phyloP scores from a whole-genome alignment of 805 yeast species.

The Starmerella floricola region DNA sequence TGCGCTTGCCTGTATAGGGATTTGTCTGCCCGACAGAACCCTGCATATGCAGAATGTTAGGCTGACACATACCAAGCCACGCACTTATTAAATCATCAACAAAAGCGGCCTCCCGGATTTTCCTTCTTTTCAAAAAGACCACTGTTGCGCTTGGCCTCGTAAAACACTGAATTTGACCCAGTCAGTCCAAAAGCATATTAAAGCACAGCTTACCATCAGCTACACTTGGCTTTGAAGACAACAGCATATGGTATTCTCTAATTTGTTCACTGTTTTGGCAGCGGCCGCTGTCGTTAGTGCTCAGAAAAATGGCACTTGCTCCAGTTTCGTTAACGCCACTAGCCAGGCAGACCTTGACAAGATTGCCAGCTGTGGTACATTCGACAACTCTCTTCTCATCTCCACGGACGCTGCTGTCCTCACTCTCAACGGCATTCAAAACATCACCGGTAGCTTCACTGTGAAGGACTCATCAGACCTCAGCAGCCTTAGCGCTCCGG shows the following conservation, averaged over 20 bases:
- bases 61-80: conserved; percentile 15
- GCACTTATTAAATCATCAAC: conserved; percentile 13
- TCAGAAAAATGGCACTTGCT: conserved; percentile 11
- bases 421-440: conserved; percentile 56
- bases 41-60: conserved; percentile 10
- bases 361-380: conserved; percentile 60
- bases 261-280: conserved; percentile 9
- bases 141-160: too few species aligned
- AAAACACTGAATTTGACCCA: too few species aligned
- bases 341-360: conserved; percentile 67
- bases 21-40: conserved; percentile 5
- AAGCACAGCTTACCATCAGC: too few species aligned
- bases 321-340: conserved; percentile 54
- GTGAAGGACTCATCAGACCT: conserved; percentile 55
- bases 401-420: conserved; percentile 45
- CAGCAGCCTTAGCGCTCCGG: conserved; percentile 61
- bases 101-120: not conserved
- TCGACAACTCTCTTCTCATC: conserved; percentile 68
- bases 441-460: conserved; percentile 62
- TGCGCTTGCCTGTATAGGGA: not conserved
- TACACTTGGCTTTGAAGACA: too few species aligned
- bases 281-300: conserved; percentile 18
- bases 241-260: not conserved
- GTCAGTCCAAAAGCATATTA: too few species aligned
- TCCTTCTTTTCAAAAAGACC: not conserved